Conservation (phyloP, 148 eudicot genomes). For the Vaccinium corymbosum region DNA sequence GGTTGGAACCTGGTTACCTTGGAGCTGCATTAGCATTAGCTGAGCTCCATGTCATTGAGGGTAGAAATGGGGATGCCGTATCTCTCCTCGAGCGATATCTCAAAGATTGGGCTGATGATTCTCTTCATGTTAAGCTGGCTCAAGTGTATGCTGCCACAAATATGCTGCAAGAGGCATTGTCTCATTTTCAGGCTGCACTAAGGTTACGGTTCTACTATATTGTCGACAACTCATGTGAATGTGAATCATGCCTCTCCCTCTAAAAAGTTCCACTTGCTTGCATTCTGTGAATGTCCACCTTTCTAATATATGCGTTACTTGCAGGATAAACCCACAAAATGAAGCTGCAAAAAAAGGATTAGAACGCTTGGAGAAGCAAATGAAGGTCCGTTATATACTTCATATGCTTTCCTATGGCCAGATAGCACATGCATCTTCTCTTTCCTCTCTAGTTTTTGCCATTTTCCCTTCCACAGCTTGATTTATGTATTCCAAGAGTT, state of each 20-base stretch:
- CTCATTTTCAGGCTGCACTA: conserved; percentile 90
- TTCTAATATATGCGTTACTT: not conserved
- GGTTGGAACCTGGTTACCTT: conserved; percentile 94
- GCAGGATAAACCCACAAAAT: conserved; percentile 77
- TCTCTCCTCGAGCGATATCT: conserved; percentile 88
- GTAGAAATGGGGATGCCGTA: conserved; percentile 89
- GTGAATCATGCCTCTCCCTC: not conserved
- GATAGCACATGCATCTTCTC: not conserved
- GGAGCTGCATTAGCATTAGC: conserved; percentile 97
- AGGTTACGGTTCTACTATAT: conserved; percentile 37
- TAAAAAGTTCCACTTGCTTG: not conserved
- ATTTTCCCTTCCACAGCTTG: not conserved
- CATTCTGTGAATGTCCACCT: not conserved
- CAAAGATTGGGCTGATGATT: conserved; percentile 98
- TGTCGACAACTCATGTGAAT: not conserved
- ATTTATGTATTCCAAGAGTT: not conserved
- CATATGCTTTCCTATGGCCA: not conserved
- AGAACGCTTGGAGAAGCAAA: conserved; percentile 91
- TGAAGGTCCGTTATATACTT: conserved; percentile 63
- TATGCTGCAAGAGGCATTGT: conserved; percentile 86
- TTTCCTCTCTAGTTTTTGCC: not conserved
- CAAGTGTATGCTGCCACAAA: conserved; percentile 95
- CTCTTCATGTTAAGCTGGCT: conserved; percentile 96
- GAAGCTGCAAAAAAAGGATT: conserved; percentile 91
- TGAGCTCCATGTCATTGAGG: conserved; percentile 93